Evolutionary conservation across 768 basidiomycete genomes (phyloP), one percentile per base, ranked within the genome.

Genomic region (Boletus pseudopeckii): DNA sequence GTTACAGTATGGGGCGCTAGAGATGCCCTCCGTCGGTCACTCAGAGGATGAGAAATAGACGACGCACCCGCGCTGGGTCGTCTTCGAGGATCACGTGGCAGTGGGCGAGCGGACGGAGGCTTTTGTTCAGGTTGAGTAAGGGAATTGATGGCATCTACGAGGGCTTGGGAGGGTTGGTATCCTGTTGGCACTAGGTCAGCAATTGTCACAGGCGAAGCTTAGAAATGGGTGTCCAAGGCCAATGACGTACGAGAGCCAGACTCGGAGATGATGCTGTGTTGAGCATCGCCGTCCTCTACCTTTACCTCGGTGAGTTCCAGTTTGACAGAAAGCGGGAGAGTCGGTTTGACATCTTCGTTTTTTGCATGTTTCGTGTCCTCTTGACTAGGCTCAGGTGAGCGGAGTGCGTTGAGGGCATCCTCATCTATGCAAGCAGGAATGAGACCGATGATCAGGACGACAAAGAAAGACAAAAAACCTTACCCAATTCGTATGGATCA

Each of bases 401-500:
- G 67, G 28, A 69, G 54, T 6, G 53, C 8, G 1, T 36, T 48
- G 9, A 56, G 34, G 11, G 67, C 60, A 5, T 67, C 63, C 38
- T 71, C 69, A 1, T 71, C 67, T 71, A 22, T 15, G 7, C 6
- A 32, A 38, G 1, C 1, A 49, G 6, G 10, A 18, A 13, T 40
- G 10, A 37, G 24, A 30, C 2, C 5, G 41, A 38, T 11, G 3
- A 8, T 44, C 14, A 3, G 10, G 18, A 34, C 5, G 7, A 41
- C 2, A 1, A 37, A 17, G 22, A 20, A 4, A 5, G 2, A 15
- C 3, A 11, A 6, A 11, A 6, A 38, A 4, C 7, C 44, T 45
- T 17, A 58, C 69, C 69, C 18, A 67, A 24, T 36, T 69, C 67
- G 6, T 69, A 71, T 0, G 67, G 67, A 46, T 71, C 69, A 3